Percentiles rank a stretch among this genome's conserved stretches.
These are phyloP conservation scores for Gnetum montanum DNA, from an alignment of 75 land plant species.

Conservation along the genomic window DNA sequence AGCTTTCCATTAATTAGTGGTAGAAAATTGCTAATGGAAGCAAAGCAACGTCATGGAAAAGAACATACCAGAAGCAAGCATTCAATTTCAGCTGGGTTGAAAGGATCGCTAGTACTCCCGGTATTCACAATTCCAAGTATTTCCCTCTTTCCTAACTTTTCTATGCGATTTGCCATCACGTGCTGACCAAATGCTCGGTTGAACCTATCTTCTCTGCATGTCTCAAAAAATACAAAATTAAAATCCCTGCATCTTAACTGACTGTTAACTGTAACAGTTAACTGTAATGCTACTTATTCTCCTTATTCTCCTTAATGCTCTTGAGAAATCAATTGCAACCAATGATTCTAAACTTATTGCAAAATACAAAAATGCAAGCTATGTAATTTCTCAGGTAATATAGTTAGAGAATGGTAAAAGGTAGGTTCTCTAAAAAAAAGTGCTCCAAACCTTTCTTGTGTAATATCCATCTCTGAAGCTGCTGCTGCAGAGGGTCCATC, in stretches of 20 bases:
- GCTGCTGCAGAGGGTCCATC: slow-evolving; percentile 24
- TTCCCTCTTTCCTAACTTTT: slow-evolving; percentile 43
- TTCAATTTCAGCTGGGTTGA: slow-evolving; percentile 42
- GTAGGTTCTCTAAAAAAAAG: not conserved
- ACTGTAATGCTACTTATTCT: not conserved
- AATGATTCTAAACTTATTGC: not conserved
- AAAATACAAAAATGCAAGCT: not conserved
- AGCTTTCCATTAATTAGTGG: not conserved
- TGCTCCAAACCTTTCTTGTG: slow-evolving; percentile 45
- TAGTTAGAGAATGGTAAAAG: slow-evolving; percentile 3
- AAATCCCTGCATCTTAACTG: not conserved
- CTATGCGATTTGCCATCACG: slow-evolving; percentile 56
- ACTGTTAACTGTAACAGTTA: not conserved
- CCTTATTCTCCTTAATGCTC: not conserved
- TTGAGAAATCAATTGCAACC: too few relatives aligned
- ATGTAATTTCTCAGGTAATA: not conserved
- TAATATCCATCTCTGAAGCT: slow-evolving; percentile 1
- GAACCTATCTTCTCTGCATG: slow-evolving; percentile 65
- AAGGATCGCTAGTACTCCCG: slow-evolving; percentile 33
- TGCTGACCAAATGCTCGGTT: slow-evolving; percentile 63
- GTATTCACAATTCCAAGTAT: slow-evolving; percentile 52
- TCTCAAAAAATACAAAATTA: not conserved
- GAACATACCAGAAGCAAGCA: slow-evolving; percentile 56
- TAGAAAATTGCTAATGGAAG: not conserved
- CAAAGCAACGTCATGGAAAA: not conserved